Evolutionary conservation across 148 eudicot genomes (phyloP).

Genomic region (Gaultheria prostrata): DNA sequence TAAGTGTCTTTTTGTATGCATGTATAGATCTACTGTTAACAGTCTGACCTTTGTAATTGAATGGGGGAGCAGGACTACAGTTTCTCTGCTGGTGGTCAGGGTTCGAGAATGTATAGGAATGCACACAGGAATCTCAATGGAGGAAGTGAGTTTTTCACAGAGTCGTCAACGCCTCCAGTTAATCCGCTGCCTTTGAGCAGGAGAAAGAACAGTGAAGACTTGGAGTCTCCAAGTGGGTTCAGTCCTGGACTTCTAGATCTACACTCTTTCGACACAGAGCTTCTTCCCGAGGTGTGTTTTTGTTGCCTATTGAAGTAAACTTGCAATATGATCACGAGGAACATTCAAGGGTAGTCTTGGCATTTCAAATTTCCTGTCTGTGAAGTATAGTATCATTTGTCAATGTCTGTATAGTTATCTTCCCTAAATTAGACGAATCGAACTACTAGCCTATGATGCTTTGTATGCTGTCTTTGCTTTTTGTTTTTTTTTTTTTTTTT

Average conservation of each 20-base stretch:
- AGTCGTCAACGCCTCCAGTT: slow-evolving; percentile 67
- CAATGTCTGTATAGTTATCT: neutral
- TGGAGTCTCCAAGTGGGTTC: slow-evolving; percentile 50
- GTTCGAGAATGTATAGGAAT: slow-evolving; percentile 52
- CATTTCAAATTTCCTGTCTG: neutral
- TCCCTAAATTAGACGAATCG: neutral
- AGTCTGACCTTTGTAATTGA: neutral
- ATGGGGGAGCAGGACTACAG: slow-evolving; percentile 56
- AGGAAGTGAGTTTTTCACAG: slow-evolving; percentile 45
- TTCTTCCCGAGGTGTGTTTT: slow-evolving; percentile 67
- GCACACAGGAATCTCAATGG: slow-evolving; percentile 48
- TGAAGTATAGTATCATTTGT: neutral
- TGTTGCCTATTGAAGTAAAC: neutral
- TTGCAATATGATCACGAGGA: slow-evolving; percentile 1
- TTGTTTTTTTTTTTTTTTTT: too few species aligned
- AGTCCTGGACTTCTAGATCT: slow-evolving; percentile 95
- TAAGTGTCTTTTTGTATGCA: neutral
- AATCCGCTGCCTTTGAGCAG: slow-evolving; percentile 36
- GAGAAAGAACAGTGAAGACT: slow-evolving; percentile 60
- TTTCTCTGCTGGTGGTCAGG: slow-evolving; percentile 66
- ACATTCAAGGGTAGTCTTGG: neutral
- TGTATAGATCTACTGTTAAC: slow-evolving; percentile 12
- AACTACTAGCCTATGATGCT: neutral
- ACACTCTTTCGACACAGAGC: slow-evolving; percentile 87
- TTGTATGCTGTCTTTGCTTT: neutral